Conservation (phyloP, 2,329 filamentous ascomycete genomes). For the Zopfia rhizophila region DNA sequence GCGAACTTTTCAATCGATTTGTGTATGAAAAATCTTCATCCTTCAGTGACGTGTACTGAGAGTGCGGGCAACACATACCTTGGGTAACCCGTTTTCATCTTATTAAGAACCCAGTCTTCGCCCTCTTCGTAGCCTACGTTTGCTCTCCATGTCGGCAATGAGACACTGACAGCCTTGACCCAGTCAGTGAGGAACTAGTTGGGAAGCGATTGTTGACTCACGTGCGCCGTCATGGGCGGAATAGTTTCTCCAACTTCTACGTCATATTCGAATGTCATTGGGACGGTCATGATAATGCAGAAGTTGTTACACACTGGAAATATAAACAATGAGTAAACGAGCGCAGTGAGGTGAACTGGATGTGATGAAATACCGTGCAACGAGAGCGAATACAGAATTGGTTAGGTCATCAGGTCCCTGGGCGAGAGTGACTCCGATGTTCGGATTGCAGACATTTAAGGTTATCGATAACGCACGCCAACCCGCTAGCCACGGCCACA, state of each 20-base stretch:
- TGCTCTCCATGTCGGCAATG: constrained; percentile 89
- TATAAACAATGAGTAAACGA: constrained; percentile 18
- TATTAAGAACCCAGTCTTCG: constrained; percentile 82
- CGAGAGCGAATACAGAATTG: background rate
- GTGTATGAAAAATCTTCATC: constrained; percentile 86
- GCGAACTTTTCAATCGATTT: constrained; percentile 81
- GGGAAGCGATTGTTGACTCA: constrained; percentile 37
- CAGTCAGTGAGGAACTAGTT: constrained; percentile 24
- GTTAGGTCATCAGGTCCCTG: background rate
- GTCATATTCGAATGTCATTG: constrained; percentile 43
- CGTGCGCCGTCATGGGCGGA: constrained; percentile 52
- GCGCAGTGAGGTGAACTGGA: constrained; percentile 22
- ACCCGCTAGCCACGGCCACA: constrained; percentile 22
- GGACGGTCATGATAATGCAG: constrained; percentile 30
- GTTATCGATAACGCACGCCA: constrained; percentile 46
- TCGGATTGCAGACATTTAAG: constrained; percentile 40
- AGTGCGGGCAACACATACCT: constrained; percentile 61
- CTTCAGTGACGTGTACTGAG: constrained; percentile 12
- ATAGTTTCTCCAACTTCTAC: constrained; percentile 52
- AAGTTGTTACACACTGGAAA: constrained; percentile 12
- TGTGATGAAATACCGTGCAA: constrained; percentile 2
- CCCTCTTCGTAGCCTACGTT: constrained; percentile 97
- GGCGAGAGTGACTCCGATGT: constrained; percentile 33
- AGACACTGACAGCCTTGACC: constrained; percentile 89
- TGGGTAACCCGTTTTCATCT: constrained; percentile 92